Base-by-base conservation (phyloP, 164 flowering plant genomes). In the Stephania japonica region DNA sequence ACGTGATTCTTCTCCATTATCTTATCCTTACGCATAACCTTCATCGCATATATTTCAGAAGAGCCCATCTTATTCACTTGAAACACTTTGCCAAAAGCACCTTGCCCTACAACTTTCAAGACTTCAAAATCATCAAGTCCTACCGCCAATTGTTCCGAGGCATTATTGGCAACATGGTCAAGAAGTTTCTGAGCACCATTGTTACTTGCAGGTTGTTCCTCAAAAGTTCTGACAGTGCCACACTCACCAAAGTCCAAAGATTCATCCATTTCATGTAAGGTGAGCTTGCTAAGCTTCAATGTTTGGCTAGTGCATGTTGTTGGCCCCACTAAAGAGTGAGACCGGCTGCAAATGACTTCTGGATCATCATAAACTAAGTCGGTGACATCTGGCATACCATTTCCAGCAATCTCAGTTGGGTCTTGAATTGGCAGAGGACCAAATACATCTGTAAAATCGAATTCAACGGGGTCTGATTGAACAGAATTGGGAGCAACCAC, bases 1-100 rank as follows among this genome's bases (percentile, higher is more conserved):
- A 86, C 90, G 75, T 90, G 97, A 77, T 91, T 87, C 81, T 90
- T 87, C 82, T 91, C 94, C 89, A 91, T 76, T 27, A 89, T 87
- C 85, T 79, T 89, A 82, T 92, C 98, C 78, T 92, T 92, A 70
- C 96, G 80, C 91, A 92, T 87, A 44, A 93, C 98, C 83, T 93
- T 93, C 98, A 93, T 93, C 73, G 98, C 98, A 78, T 86, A 94
- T 67, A 94, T 91, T 78, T 94, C 97, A 24, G 87, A 75, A 10
- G 91, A 86, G 25, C 89, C 90, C 72, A 74, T 89, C 78, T 85
- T 92, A 82, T 86, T 86, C 75, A 94, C 98, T 82, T 94, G 97
- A 76, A 79, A 94, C 13, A 94, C 98, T 80, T 89, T 91, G 56
- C 85, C 98, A 86, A 94, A 94, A 42, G 97, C 93, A 73, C 97